phyloP scores from a whole-genome alignment of 1,139 yeast genomes.

The Zygosaccharomyces pseudobailii region DNA sequence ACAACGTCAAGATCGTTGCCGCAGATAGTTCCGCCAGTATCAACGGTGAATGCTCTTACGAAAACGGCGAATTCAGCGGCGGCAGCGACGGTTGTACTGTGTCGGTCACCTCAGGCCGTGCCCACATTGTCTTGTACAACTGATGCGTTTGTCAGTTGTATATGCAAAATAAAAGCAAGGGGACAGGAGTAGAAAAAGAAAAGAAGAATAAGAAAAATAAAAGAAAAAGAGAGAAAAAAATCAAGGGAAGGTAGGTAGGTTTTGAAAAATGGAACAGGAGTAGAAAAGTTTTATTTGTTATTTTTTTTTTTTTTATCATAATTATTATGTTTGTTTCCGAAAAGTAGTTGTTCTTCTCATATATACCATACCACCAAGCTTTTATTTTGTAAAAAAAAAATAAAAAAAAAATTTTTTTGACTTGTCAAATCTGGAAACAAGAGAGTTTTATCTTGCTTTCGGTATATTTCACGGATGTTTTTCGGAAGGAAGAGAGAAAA shows the following conservation, averaged over 20 bases:
- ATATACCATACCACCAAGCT: not conserved
- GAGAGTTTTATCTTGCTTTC: not conserved
- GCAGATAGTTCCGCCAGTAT: constrained; percentile 55
- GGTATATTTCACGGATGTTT: not conserved
- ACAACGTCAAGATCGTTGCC: constrained; percentile 80
- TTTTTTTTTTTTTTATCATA: not conserved
- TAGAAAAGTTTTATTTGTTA: not conserved
- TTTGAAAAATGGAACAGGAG: not conserved
- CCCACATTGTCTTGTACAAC: constrained; percentile 60
- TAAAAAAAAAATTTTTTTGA: too few species aligned
- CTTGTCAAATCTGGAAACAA: too few species aligned
- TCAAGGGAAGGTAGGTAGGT: not conserved
- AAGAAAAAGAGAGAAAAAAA: too few species aligned
- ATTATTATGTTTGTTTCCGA: not conserved
- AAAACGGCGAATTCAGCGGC: constrained; percentile 70
- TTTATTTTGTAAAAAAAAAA: too few species aligned
- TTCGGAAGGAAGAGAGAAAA: not conserved
- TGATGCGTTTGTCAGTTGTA: not conserved
- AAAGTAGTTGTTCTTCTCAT: not conserved
- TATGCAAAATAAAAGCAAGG: constrained; percentile 6
- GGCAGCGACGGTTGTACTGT: constrained; percentile 84
- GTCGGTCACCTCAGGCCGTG: constrained; percentile 75
- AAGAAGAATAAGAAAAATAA: not conserved
- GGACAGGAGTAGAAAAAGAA: not conserved
- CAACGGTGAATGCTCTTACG: constrained; percentile 76